Evolutionary conservation across 2,329 filamentous ascomycete genomes (phyloP), one percentile per base, ranked within the genome.

Genomic region (Penicillium sp.): DNA sequence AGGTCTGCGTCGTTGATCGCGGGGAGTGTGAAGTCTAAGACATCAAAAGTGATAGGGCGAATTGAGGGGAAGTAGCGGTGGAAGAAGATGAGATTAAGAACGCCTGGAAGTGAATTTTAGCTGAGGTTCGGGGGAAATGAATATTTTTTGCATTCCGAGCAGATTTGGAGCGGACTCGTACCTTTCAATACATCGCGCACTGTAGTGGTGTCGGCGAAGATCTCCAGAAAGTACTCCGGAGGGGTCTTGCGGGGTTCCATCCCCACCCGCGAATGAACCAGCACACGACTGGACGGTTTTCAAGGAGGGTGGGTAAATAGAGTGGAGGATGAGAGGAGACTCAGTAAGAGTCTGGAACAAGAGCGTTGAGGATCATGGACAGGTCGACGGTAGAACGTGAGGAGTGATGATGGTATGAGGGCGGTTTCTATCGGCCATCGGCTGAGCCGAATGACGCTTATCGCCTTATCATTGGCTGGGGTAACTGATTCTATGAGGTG

Each of bases 51-150:
- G 58, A 85, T 83, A 6, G 94, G 93, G 39, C 84, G 79, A 63
- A 96, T 83, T 53, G 90, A 86, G 52, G 90, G 90, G 79, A 97
- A 96, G 83, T 93, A 95, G 68, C 94, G 88, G 78, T 96, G 92
- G 82, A 97, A 97, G 84, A 97, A 99, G 72, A 97, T 96, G 46
- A 92, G 95, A 73, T 96, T 92, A 45, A 97, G 83, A 70, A 96
- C 89, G 59, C 89, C 93, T 95, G 21, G 12, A 42, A n/a, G 9
- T 6, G 13, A 23, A 6, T 10, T 8, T n/a, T 23, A 18, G 21
- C 49, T 16, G 31, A 26, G 18, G 42, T 29, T 13, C 56, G 43
- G 36, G n/a, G 45, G 12, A 5, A 39, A 8, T 24, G 29, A 13
- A 31, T 9, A 24, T 39, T 26, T 13, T 31, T 16, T 2, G 9